Percentiles rank a stretch among this genome's conserved stretches.
phyloP scores from a whole-genome alignment of 371 early-diverging fungal species.

The Mucor saturninus region DNA sequence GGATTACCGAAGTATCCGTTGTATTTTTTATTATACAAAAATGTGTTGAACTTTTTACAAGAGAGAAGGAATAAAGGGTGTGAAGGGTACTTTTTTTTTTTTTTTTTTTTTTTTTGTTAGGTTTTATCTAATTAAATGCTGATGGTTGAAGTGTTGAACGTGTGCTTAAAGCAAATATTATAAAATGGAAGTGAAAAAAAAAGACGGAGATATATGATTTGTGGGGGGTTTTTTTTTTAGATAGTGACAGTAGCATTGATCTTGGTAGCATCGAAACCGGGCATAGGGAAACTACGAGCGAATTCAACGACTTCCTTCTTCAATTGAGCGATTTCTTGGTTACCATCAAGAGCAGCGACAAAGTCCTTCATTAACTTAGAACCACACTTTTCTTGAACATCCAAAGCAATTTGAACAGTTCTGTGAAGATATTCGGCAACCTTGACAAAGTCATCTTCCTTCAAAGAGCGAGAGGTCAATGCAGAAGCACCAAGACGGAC shows the following conservation, averaged over 20 bases:
- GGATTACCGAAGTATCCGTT: not conserved
- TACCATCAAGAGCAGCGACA: conserved; percentile 65
- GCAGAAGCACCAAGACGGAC: conserved; percentile 91
- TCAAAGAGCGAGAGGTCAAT: conserved; percentile 90
- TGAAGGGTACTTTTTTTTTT: no score
- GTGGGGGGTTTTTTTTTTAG: conserved; percentile 22
- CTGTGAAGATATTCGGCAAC: conserved; percentile 88
- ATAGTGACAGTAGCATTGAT: conserved; percentile 52
- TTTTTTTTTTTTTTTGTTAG: not conserved
- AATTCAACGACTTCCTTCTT: conserved; percentile 91
- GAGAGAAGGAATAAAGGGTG: conserved; percentile 4
- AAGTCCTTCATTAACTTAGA: conserved; percentile 97
- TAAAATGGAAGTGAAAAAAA: conserved; percentile 1
- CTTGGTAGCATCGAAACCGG: conserved; percentile 67
- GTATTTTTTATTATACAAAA: conserved; percentile 31
- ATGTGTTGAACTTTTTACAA: conserved; percentile 37
- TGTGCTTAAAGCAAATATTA: conserved; percentile 15
- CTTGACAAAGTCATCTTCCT: conserved; percentile 84
- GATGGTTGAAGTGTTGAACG: conserved; percentile 29
- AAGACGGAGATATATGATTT: conserved; percentile 1
- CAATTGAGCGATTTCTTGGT: conserved; percentile 76
- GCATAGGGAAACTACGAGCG: conserved; percentile 91
- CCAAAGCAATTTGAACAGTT: conserved; percentile 89
- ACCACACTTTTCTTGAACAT: conserved; percentile 75
- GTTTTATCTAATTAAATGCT: conserved; percentile 8